Conservation (phyloP, 2,329 filamentous ascomycete genomes). For the Macrophomina pseudophaseolina region DNA sequence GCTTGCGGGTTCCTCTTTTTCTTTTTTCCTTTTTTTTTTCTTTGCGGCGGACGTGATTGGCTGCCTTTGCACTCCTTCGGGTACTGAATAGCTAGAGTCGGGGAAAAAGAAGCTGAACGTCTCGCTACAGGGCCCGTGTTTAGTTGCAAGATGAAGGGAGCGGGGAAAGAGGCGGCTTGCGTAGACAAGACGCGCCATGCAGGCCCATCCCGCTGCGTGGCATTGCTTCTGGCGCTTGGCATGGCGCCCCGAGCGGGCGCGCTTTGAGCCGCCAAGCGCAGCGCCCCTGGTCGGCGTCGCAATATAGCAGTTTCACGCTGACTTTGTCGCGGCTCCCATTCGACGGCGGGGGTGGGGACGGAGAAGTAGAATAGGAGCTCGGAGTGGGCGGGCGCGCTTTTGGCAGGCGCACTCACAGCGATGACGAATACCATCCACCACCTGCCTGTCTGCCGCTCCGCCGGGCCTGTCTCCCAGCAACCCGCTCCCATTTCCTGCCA, state of each 20-base stretch:
- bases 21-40: not conserved
- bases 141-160: not conserved
- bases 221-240: constrained; percentile 21
- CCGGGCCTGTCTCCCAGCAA: constrained; percentile 3
- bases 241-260: not conserved
- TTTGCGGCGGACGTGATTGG: not conserved
- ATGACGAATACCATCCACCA: constrained; percentile 20
- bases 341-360: constrained; percentile 8
- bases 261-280: not conserved
- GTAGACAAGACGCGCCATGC: constrained; percentile 22
- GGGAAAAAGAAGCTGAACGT: not conserved
- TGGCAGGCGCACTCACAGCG: not conserved
- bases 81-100: not conserved
- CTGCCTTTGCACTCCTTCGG: not conserved
- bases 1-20: not conserved
- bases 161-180: constrained; percentile 13
- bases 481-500: not conserved
- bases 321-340: constrained; percentile 2
- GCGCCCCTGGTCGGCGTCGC: constrained; percentile 13
- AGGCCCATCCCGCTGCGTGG: constrained; percentile 9
- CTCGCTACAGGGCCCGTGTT: not conserved
- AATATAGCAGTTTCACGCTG: constrained; percentile 22
- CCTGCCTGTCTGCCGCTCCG: not conserved
- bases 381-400: not conserved
- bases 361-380: constrained; percentile 5